phyloP scores from a whole-genome alignment of 2,329 filamentous ascomycete species.

The Amesomyces nigricolor region DNA sequence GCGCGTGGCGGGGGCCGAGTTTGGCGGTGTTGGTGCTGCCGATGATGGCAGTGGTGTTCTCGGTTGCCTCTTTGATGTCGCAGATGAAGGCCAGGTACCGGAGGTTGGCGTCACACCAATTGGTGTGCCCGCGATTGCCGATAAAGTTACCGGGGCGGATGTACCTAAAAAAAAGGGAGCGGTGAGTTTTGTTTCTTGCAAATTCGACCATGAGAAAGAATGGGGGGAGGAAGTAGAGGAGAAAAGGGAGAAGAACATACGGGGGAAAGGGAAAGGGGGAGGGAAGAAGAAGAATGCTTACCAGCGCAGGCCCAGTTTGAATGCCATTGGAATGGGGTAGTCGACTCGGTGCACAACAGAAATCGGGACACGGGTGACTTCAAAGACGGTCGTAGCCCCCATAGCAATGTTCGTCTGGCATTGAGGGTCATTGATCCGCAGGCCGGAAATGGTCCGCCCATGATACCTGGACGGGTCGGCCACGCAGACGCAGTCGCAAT shows the following conservation, averaged over 20 bases:
- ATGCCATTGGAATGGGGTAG: conserved; percentile 1
- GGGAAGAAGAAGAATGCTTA: neutral
- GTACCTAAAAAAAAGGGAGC: neutral
- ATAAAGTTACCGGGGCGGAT: conserved; percentile 3
- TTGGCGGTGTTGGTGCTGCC: too few species aligned
- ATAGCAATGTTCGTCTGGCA: conserved; percentile 1
- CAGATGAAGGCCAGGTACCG: neutral
- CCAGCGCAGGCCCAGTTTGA: conserved; percentile 16
- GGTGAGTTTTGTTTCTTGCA: neutral
- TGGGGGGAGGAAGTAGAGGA: too few species aligned
- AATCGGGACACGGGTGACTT: conserved; percentile 2
- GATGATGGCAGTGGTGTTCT: too few species aligned
- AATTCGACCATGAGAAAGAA: too few species aligned
- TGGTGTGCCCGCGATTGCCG: neutral
- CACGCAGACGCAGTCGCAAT: neutral
- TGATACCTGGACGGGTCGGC: neutral
- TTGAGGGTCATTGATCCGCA: conserved; percentile 10
- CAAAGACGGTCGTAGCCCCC: neutral
- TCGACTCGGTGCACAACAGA: neutral
- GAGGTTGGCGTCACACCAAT: conserved; percentile 2
- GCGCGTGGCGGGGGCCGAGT: neutral
- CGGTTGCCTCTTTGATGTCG: neutral
- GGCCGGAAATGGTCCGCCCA: conserved; percentile 2
- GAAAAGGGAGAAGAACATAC: too few species aligned
- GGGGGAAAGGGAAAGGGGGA: neutral